Conservation (phyloP, 2,329 filamentous ascomycete species). For the Hymenoscyphus linearis region DNA sequence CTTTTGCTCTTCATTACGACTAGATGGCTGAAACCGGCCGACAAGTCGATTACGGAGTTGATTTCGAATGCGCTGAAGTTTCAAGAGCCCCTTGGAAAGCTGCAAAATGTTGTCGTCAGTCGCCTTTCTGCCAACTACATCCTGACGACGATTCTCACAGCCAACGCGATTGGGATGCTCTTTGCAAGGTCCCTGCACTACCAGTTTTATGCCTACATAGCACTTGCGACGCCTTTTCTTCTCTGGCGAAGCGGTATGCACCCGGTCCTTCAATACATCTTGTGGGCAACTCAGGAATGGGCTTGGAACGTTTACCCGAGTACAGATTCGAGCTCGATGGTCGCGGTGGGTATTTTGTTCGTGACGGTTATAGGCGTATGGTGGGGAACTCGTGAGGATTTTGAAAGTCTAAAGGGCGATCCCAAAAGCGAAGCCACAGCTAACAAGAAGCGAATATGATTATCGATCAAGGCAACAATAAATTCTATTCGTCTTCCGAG, state of each 20-base stretch:
- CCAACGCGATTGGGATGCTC: slow-evolving; percentile 62
- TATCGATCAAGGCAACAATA: background rate
- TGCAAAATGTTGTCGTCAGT: slow-evolving; percentile 44
- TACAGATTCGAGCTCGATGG: slow-evolving; percentile 55
- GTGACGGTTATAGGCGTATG: slow-evolving; percentile 48
- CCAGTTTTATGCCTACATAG: slow-evolving; percentile 69
- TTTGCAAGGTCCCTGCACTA: slow-evolving; percentile 69
- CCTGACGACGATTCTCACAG: slow-evolving; percentile 55
- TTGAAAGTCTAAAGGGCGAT: slow-evolving; percentile 24
- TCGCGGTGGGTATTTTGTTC: slow-evolving; percentile 67
- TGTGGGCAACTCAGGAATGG: slow-evolving; percentile 65
- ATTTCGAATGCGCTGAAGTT: slow-evolving; percentile 24
- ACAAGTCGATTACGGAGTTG: slow-evolving; percentile 44
- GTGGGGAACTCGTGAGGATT: slow-evolving; percentile 34
- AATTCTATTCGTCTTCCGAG: slow-evolving; percentile 57
- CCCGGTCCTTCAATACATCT: slow-evolving; percentile 49
- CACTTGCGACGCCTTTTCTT: slow-evolving; percentile 67
- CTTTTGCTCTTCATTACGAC: slow-evolving; percentile 51
- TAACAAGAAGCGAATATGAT: slow-evolving; percentile 24
- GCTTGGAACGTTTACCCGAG: slow-evolving; percentile 72
- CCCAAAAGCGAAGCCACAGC: slow-evolving; percentile 23
- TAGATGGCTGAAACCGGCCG: slow-evolving; percentile 56
- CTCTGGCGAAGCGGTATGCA: slow-evolving; percentile 61
- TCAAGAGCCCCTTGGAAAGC: slow-evolving; percentile 32
- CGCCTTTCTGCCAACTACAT: slow-evolving; percentile 55